Conservation (phyloP, 2,329 filamentous ascomycete species). For the Aaosphaeria pasadenensis region DNA sequence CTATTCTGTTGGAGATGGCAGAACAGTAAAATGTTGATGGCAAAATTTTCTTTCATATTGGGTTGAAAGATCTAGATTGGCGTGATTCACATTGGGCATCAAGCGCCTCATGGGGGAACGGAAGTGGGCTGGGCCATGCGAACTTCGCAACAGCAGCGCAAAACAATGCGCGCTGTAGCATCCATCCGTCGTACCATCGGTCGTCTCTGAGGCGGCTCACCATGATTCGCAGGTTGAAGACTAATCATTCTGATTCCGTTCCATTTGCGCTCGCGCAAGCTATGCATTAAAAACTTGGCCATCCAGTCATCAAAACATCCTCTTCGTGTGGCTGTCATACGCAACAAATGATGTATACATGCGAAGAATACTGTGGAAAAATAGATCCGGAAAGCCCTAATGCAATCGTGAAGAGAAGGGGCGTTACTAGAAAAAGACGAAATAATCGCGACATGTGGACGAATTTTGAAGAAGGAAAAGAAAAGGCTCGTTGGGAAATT, state of each 20-base stretch:
- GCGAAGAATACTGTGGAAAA: constrained; percentile 11
- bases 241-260: constrained; percentile 14
- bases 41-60: constrained; percentile 14
- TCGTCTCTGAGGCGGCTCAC: neutral
- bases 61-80: constrained; percentile 10
- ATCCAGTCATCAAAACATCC: constrained; percentile 31
- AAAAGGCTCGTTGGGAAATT: neutral
- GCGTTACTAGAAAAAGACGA: neutral
- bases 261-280: constrained; percentile 18
- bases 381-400: constrained; percentile 11
- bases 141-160: neutral
- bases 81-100: constrained; percentile 12
- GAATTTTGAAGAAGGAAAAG: neutral
- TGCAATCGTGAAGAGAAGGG: constrained; percentile 12
- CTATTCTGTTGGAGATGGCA: neutral
- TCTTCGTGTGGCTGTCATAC: constrained; percentile 16
- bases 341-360: constrained; percentile 34
- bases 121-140: neutral
- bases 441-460: neutral
- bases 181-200: constrained; percentile 1
- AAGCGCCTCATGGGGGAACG: constrained; percentile 10
- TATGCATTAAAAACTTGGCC: constrained; percentile 30
- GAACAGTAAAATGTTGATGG: neutral
- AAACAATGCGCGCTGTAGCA: constrained; percentile 2
- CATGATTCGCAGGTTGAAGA: constrained; percentile 1